phyloP scores from a whole-genome alignment of 2,329 filamentous ascomycete genomes.

The Penicillium sp. region DNA sequence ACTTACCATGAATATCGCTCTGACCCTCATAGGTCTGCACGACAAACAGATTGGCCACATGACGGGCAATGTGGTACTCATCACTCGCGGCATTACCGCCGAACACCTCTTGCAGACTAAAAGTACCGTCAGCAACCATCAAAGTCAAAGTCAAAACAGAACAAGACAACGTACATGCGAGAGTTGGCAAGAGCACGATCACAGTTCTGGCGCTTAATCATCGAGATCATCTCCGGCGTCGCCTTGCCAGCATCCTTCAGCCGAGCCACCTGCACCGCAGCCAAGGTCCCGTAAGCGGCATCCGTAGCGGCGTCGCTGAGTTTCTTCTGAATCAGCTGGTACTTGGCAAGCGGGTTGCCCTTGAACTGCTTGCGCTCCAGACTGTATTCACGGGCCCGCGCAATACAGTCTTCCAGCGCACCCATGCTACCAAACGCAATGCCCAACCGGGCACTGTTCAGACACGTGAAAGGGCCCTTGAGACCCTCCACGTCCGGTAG shows the following conservation, averaged over 20 bases:
- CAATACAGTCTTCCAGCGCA: conserved; percentile 88
- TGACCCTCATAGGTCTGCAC: conserved; percentile 98
- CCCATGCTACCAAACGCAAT: conserved; percentile 95
- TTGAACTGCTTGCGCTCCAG: conserved; percentile 95
- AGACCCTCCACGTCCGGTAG: conserved; percentile 88
- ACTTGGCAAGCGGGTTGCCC: conserved; percentile 89
- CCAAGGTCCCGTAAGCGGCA: conserved; percentile 85
- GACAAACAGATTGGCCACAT: conserved; percentile 95
- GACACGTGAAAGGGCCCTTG: conserved; percentile 84
- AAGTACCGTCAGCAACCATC: conserved; percentile 13
- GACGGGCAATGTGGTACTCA: conserved; percentile 91
- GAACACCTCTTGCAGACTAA: conserved; percentile 86
- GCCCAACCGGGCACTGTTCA: conserved; percentile 91
- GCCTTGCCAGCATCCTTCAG: conserved; percentile 89
- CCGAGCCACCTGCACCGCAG: conserved; percentile 84
- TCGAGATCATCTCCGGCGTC: conserved; percentile 91
- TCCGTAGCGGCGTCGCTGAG: conserved; percentile 90
- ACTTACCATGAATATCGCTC: conserved; percentile 93
- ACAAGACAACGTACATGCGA: conserved; percentile 54
- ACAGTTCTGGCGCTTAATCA: conserved; percentile 98
- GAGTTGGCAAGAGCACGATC: conserved; percentile 82
- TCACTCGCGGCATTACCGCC: conserved; percentile 98
- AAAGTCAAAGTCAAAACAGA: neutral
- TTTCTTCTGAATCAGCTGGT: conserved; percentile 98
- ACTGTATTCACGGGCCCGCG: conserved; percentile 79